Conservation (phyloP, 73 alveolate species). For the Durusdinium trenchii region DNA sequence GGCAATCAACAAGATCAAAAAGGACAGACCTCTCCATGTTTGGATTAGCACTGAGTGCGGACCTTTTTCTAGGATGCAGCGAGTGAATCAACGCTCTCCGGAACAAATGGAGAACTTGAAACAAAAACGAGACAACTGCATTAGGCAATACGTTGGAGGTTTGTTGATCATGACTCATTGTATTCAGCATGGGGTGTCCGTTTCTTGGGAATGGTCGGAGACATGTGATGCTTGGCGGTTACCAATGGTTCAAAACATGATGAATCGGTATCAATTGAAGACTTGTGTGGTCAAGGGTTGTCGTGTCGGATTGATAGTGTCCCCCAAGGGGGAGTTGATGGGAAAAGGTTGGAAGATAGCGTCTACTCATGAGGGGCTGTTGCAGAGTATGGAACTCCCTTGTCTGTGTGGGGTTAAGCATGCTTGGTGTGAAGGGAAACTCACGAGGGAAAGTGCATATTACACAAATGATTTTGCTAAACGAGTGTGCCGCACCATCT, state of each 20-base stretch:
- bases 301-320: neutral
- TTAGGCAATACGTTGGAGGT: neutral
- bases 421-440: neutral
- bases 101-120: neutral
- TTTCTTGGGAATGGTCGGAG: neutral
- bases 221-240: neutral
- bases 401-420: neutral
- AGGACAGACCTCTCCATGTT: neutral
- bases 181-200: neutral
- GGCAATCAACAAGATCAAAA: no score
- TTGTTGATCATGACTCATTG: no score
- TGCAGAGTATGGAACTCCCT: neutral
- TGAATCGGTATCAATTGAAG: no score
- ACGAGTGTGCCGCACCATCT: neutral
- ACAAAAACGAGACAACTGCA: neutral
- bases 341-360: conserved; percentile 1
- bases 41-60: conserved; percentile 7
- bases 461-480: neutral
- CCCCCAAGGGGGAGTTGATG: neutral
- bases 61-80: neutral
- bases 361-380: neutral
- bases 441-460: neutral
- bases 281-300: neutral
- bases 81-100: neutral
- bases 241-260: neutral